Evolutionary conservation across 108 stramenopile genomes (phyloP), one percentile per base, ranked within the genome.

Genomic region (Cyclotella sp.): DNA sequence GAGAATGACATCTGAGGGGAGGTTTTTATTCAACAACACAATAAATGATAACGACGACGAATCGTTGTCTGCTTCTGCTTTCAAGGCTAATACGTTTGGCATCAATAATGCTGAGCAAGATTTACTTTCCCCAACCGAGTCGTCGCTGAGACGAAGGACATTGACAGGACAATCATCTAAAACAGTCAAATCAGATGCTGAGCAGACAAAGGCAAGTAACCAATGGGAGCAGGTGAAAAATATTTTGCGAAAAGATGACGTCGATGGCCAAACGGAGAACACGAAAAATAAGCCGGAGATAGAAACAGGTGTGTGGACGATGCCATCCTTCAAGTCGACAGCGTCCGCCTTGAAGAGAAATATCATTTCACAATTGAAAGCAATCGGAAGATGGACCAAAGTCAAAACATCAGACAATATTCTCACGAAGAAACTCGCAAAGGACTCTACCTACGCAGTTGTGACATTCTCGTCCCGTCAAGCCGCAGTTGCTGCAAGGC

Each of bases 401-500:
- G 67, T 52, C 16, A 80, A 70, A 47, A 76, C 68, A 26, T 24
- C 21, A n/a, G 24, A 55, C 10, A 73, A 76, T 30, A 78, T 75
- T 14, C 46, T 79, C 30, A 69, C 79, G 16, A 53, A 62, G 16
- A 68, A 58, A 55, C 43, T 95, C 55, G 87, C 87, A 0, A 76
- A 86, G 69, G 87, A 95, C 57, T 89, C 89, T 19, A 90, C 92
- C 9, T 96, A 91, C 82, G 91, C 91, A 11, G 91, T 96, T 39
- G 92, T 96, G 1, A 96, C 95, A 4, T 96, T 96, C 59, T 91
- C 90, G 13, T 90, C 89, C 27, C 79, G 95, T 34, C 95, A 96
- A 70, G 95, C 95, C 34, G 93, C 95, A 6, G 89, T 91, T 44
- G 90, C 94, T 15, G 95, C 95, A 2, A 77, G 95, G 47, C 84